Evolutionary conservation across 2,329 filamentous ascomycete genomes (phyloP), one percentile per base, ranked within the genome.

Genomic region (Xylaria sp.): DNA sequence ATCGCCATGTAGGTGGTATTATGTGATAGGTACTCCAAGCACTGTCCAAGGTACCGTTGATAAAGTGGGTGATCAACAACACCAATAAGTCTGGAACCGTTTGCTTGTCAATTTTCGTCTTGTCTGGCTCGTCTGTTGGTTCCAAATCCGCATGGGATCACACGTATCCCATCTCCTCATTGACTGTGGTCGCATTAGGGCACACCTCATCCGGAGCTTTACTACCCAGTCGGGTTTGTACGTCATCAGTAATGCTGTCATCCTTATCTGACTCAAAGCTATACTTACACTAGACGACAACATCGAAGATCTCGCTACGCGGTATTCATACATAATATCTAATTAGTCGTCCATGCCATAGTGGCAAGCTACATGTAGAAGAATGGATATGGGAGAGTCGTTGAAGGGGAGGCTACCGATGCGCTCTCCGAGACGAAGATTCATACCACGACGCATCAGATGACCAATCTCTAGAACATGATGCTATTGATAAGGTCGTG

Each of bases 191-290:
- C 23, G 2, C 27, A 51, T 21, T 27, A 27, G 16, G 48, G 32
- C 29, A 27, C 48, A 57, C 2, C 13, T 21, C 35, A 8, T 4
- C 51, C 32, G 21, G 32, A 27, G 21, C 21, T 16, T 44, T 58
- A n/a, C 12, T 21, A 42, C 16, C 35, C 13, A 55, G 53, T 44
- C 37, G 40, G 3, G 25, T 21, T 53, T 55, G 51, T 53, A 58
- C 32, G 66, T 57, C 61, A 65, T 61, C 23, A 25, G 23, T 23
- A 9, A 65, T 64, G 50, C 50, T 12, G 66, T 54, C 48, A 57
- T 58, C 47, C 1, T 40, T 51, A n/a, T 65, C 61, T 68, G 61
- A 68, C 57, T 68, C 61, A 61, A 63, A 65, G 23, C 18, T n/a
- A 60, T 12, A 48, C 50, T 27, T n/a, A 35, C 6, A 35, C 32